Base-by-base conservation (phyloP, 2,329 filamentous ascomycete genomes). In the Arthroderma sp. region DNA sequence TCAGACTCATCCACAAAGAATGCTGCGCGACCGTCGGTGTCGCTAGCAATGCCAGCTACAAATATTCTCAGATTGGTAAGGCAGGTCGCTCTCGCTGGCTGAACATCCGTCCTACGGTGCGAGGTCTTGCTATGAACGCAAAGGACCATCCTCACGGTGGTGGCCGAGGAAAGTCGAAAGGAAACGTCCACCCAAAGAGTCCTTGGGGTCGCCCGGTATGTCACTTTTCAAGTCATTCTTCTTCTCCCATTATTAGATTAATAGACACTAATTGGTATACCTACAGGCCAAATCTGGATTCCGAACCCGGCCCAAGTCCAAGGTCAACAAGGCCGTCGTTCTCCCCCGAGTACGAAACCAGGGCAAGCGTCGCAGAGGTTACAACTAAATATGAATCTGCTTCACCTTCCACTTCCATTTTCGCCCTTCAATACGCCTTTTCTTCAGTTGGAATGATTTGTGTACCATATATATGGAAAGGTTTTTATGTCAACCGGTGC, bases 111-210 rank as follows among this genome's bases (percentile, higher is more conserved):
- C 91, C 91, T 10, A 95, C 91, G 0, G 91, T 98, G 38, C 81
- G 93, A 72, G 93, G 91, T 82, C 70, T 96, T 56, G 91, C 93
- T 51, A 98, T 98, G 93, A 98, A 98, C 72, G 87, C 89, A 79
- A 84, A 80, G 57, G 91, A 98, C 60, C 91, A 98, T 74, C 91
- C 91, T 59, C 91, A 98, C 65, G 91, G 91, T 77, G 91, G 91
- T 83, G 91, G 91, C 67, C 80, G 93, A 74, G 91, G 91, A 71
- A 98, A 98, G 71, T 95, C 87, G 47, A 98, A 98, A 85, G 87
- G 91, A 78, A 94, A 95, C 62, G 80, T 88, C 49, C 75, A 94
- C 61, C 91, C 93, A 31, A 86, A 91, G 56, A 94, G 86, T 68
- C 91, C 91, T 47, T 98, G 93, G 91, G 91, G 93, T 62, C 82